Conservation (phyloP, 805 yeast genomes). For the Sugiyamaella smithiae region DNA sequence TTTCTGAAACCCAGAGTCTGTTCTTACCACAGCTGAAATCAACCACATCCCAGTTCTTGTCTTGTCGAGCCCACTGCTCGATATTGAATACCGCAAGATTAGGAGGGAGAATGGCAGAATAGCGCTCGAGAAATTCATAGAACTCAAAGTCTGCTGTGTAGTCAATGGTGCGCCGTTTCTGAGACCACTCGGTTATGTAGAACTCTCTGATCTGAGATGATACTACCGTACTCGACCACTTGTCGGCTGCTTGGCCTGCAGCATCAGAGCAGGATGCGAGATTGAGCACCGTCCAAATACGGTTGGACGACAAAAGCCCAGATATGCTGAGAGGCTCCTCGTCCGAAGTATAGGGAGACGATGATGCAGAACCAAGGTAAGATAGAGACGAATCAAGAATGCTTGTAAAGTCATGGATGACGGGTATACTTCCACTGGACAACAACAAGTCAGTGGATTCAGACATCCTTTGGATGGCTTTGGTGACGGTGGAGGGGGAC, state of each 20-base stretch:
- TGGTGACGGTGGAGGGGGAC: constrained; percentile 21
- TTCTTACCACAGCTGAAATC: constrained; percentile 37
- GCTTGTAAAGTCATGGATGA: constrained; percentile 24
- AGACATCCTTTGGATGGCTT: constrained; percentile 15
- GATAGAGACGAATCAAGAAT: constrained; percentile 27
- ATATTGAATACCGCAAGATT: constrained; percentile 28
- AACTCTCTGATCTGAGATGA: constrained; percentile 37
- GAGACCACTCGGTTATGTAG: constrained; percentile 39
- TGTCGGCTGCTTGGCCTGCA: constrained; percentile 23
- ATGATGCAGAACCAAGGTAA: constrained; percentile 24
- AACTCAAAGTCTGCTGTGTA: constrained; percentile 41
- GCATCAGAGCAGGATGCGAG: constrained; percentile 32
- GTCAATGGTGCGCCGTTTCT: constrained; percentile 34
- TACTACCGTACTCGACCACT: constrained; percentile 37
- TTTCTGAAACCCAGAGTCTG: constrained; percentile 39
- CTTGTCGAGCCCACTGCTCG: constrained; percentile 37
- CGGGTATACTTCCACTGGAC: constrained; percentile 9
- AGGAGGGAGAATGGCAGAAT: constrained; percentile 33
- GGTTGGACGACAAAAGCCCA: constrained; percentile 28
- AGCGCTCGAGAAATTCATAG: constrained; percentile 37
- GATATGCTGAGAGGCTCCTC: constrained; percentile 25
- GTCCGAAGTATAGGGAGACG: constrained; percentile 4
- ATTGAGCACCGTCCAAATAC: constrained; percentile 38
- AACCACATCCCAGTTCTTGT: constrained; percentile 32
- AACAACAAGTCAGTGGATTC: neutral